Evolutionary conservation across 768 basidiomycete genomes (phyloP).

Genomic region (Dentipellis sp.): DNA sequence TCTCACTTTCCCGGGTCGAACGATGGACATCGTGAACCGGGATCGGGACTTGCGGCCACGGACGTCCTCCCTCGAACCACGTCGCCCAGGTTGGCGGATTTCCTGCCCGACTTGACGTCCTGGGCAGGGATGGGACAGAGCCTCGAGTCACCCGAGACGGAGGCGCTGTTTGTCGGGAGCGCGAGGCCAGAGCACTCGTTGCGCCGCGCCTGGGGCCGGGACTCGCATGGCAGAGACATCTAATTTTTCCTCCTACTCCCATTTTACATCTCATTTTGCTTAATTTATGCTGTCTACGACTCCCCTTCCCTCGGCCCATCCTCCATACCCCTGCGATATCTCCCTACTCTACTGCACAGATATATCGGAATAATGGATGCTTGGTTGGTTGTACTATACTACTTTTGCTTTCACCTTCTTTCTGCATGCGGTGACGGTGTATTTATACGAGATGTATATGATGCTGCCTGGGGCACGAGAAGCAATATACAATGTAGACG

Average conservation of each 20-base stretch:
- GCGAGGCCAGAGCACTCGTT: not conserved
- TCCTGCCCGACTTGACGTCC: slow-evolving; percentile 26
- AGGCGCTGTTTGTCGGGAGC: slow-evolving; percentile 7
- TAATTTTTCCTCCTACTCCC: not conserved
- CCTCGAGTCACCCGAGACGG: slow-evolving; percentile 15
- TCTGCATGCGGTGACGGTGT: not conserved
- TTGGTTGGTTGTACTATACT: not conserved
- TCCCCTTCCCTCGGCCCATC: not conserved
- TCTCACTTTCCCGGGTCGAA: not conserved
- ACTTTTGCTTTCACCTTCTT: too few species aligned
- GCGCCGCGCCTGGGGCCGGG: not conserved
- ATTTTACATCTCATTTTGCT: not conserved
- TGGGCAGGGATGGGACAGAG: slow-evolving; percentile 23
- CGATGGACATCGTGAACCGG: not conserved
- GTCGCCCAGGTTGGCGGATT: slow-evolving; percentile 16
- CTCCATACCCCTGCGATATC: not conserved
- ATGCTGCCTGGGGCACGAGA: not conserved
- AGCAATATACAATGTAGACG: not conserved
- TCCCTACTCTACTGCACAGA: not conserved
- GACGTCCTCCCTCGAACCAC: slow-evolving; percentile 17
- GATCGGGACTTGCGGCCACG: slow-evolving; percentile 2
- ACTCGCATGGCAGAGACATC: not conserved
- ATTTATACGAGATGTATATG: not conserved
- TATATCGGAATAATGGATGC: not conserved
- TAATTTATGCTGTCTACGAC: too few species aligned